Evolutionary conservation across 176 grass and related monocot genomes (phyloP), one percentile per base, ranked within the genome.

Genomic region (Saccharum spontaneum): DNA sequence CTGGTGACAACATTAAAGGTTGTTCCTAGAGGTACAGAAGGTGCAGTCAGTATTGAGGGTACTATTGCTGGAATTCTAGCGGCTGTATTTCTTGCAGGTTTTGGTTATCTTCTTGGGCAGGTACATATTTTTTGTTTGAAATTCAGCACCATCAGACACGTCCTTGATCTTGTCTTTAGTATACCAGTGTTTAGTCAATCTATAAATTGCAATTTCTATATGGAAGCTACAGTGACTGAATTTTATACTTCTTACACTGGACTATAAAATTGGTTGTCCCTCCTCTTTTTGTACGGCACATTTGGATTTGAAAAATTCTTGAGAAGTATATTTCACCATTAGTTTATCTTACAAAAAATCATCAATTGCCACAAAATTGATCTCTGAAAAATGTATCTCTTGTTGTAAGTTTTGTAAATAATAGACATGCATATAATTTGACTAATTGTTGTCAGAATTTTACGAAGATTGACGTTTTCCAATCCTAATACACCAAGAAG

Each of bases 21-120:
- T 85, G 93, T 95, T 72, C 97, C 97, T 41, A 89, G 84, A 87
- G 93, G 97, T 85, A 95, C 93, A 63, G 91, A 95, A 87, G 97
- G 91, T 70, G 97, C 97, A 67, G 67, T 98, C 74, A 98, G 97
- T 83, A 5, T 94, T 33, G 97, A 98, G 83, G 97, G 93, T 77
- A 95, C 97, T 20, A 26, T 98, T 87, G 88, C 91, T 78, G 97
- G 97, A 83, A 73, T 98, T 73, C 49, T 87, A 64, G 97, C 93
- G 76, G 83, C 97, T 28, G 33, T 82, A 59, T 23, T 98, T 88
- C 90, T 98, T n/a, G 52, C 89, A 67, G 69, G 80, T 87, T 33
- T 89, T 82, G 93, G 87, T 89, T 92, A 92, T 89, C 76, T 85
- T 90, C 70, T 98, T 36, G 86, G 89, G 34, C 83, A 98, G 96